phyloP scores from a whole-genome alignment of 2,329 filamentous ascomycete genomes.

The Phialophora chinensis region DNA sequence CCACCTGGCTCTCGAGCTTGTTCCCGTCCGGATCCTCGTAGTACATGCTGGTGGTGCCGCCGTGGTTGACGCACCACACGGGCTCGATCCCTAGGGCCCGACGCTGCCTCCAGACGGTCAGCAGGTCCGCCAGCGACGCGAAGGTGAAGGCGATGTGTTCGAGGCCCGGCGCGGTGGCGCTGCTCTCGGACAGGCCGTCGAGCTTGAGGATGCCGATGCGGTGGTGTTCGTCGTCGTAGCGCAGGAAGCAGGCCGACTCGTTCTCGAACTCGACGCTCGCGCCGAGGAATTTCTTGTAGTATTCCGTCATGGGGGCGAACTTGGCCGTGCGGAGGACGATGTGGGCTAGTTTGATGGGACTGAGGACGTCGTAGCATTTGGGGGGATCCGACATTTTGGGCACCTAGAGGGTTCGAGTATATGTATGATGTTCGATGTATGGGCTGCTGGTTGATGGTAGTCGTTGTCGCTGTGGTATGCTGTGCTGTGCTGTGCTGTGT shows the following conservation, averaged over 20 bases:
- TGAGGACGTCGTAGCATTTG: conserved; percentile 12
- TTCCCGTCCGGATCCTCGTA: conserved; percentile 12
- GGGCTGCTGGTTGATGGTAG: not conserved
- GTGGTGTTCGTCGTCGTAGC: conserved; percentile 23
- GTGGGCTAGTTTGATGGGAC: conserved; percentile 8
- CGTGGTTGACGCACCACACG: conserved; percentile 21
- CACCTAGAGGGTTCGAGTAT: too few relatives aligned
- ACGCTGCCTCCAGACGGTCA: conserved; percentile 14
- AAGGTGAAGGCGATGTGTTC: conserved; percentile 24
- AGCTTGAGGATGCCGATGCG: conserved; percentile 12
- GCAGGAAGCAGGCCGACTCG: conserved; percentile 6
- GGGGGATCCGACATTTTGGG: not conserved
- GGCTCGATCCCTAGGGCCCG: conserved; percentile 9
- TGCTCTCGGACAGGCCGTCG: not conserved
- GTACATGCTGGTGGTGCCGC: conserved; percentile 16
- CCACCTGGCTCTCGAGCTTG: conserved; percentile 7
- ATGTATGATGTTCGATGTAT: not conserved
- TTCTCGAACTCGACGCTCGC: conserved; percentile 9
- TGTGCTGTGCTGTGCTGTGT: too few relatives aligned
- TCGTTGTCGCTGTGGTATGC: not conserved
- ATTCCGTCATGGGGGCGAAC: conserved; percentile 12
- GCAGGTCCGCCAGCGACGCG: conserved; percentile 13
- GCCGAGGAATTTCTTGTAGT: conserved; percentile 15
- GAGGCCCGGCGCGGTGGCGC: conserved; percentile 1
- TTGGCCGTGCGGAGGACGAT: conserved; percentile 12